Base-by-base conservation (phyloP, 2,329 filamentous ascomycete genomes). In the Whalleya microplaca region DNA sequence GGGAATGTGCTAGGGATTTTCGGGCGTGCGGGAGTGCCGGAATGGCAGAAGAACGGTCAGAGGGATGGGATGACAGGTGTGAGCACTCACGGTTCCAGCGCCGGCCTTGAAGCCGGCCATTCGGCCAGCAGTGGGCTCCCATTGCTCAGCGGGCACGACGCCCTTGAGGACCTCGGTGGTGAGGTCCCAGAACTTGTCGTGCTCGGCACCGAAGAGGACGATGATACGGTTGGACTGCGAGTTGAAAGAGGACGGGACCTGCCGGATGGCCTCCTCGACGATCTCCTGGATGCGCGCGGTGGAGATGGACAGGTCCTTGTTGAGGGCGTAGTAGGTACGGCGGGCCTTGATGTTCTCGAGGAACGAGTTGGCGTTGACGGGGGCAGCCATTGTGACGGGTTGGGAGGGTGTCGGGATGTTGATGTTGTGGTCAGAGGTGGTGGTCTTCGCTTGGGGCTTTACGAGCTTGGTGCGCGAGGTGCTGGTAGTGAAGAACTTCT, bases 121-220 rank as follows among this genome's bases (percentile, higher is more conserved):
- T 51, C 64, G 66, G 61, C 71, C 68, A 9, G 79, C 69, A 29
- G 70, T 90, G 63, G 72, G 51, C 70, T 84, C 76, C 79, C 84
- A 92, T 60, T 78, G 71, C 16, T 88, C 87, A 2, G 75, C 80
- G 27, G 89, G 85, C 21, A 95, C 86, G 56, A 92, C 83, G 20
- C 79, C 78, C 78, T 88, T 86, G 56, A 94, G 80, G 51, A 82
- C 76, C 23, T 87, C 84, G 58, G 79, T 75, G 53, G 86, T 82
- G 57, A 92, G 80, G 72, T 91, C 87, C 94, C 93, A 97, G 66
- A 96, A 85, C 78, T 90, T 89, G 68, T 92, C 87, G 79, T 97
- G 93, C 75, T 96, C 90, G 60, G 83, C 84, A 69, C 89, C 88
- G 69, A 95, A 82, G 52, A 97, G 84, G 49, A 96, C 83, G 46